These are phyloP conservation scores for Erigeron philadelphicus DNA, from an alignment of 140 eudicot genomes.

Conservation along the genomic window DNA sequence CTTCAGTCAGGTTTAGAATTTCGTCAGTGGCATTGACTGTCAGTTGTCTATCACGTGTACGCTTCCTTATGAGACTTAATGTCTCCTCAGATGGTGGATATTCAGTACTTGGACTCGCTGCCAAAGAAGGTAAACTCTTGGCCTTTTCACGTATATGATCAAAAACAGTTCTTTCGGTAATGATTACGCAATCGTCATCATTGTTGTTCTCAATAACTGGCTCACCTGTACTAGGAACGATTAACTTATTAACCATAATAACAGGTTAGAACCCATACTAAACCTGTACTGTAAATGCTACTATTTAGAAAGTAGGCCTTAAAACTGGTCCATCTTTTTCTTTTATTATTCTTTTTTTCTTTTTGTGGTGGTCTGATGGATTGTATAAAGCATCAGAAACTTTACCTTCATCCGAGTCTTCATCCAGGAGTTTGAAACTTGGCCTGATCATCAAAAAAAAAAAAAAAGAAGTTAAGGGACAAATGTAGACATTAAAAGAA, in stretches of 20 bases:
- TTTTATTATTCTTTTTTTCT: too few relatives aligned
- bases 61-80: conserved; percentile 49
- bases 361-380: neutral
- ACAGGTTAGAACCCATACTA: conserved; percentile 18
- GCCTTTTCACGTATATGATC: conserved; percentile 83
- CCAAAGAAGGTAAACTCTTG: conserved; percentile 53
- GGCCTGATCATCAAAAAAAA: conserved; percentile 59
- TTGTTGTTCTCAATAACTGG: conserved; percentile 33
- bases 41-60: conserved; percentile 51
- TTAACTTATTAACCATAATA: conserved; percentile 11
- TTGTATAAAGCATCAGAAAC: neutral
- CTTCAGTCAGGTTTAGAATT: conserved; percentile 23
- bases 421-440: conserved; percentile 80
- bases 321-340: neutral
- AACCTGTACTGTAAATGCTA: conserved; percentile 12
- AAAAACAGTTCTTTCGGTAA: conserved; percentile 54
- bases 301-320: conserved; percentile 14
- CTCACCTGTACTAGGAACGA: conserved; percentile 30
- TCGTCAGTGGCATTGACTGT: conserved; percentile 33
- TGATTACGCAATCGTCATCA: conserved; percentile 71
- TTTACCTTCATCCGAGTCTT: conserved; percentile 63
- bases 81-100: conserved; percentile 61
- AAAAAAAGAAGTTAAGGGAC: conserved; percentile 6
- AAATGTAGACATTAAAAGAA: conserved; percentile 2
- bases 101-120: conserved; percentile 33